Evolutionary conservation across 2,329 filamentous ascomycete genomes (phyloP).

Genomic region (Ploettnerulaceae sp.): DNA sequence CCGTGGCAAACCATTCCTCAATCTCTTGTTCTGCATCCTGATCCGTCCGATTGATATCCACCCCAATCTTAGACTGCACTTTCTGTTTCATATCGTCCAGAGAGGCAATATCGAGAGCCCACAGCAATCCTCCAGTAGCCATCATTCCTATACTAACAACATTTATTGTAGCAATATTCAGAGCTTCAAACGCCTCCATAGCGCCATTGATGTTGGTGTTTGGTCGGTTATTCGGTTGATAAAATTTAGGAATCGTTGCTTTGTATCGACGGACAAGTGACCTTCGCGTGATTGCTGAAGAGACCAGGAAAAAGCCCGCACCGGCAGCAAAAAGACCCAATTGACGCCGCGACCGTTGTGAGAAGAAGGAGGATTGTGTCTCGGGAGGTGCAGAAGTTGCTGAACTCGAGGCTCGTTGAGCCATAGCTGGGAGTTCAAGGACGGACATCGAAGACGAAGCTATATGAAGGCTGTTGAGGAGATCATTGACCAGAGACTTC

Average conservation of each 20-base stretch:
- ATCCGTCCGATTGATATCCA: conserved; percentile 31
- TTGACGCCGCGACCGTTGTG: conserved; percentile 44
- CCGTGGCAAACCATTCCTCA: conserved; percentile 55
- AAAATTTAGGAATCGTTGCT: conserved; percentile 65
- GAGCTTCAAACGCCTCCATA: conserved; percentile 73
- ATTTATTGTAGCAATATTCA: conserved; percentile 84
- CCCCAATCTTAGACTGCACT: conserved; percentile 34
- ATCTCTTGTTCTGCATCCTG: conserved; percentile 55
- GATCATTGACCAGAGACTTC: too few species aligned
- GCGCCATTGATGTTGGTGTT: conserved; percentile 54
- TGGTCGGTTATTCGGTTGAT: conserved; percentile 55
- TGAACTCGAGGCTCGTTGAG: conserved; percentile 12
- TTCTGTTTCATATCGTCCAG: conserved; percentile 57
- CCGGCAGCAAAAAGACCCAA: conserved; percentile 70
- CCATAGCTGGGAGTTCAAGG: conserved; percentile 21
- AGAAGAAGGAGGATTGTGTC: conserved; percentile 29
- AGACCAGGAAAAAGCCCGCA: conserved; percentile 68
- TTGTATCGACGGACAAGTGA: conserved; percentile 60
- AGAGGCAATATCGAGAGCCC: conserved; percentile 70
- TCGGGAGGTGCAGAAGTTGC: conserved; percentile 13
- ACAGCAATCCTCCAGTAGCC: conserved; percentile 66
- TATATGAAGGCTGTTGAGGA: too few species aligned
- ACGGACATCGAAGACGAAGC: too few species aligned
- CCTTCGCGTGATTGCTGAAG: conserved; percentile 66
- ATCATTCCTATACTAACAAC: conserved; percentile 72